Base-by-base conservation (phyloP, 495 filamentous ascomycete genomes). In the Penicillium cinerascens region DNA sequence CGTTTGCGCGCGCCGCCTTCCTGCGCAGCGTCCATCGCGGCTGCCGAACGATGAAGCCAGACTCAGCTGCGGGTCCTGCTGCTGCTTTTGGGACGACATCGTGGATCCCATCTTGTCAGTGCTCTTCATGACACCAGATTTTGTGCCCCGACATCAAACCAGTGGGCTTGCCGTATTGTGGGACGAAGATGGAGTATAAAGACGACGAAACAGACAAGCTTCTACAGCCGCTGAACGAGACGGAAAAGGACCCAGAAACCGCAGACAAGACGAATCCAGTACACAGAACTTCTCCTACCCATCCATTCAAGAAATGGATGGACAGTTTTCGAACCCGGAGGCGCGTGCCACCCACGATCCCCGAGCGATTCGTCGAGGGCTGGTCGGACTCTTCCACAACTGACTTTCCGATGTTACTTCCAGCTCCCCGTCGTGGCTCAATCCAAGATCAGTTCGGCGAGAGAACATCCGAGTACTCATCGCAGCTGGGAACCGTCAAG, bases 401-500 rank as follows among this genome's bases (percentile, higher is more conserved):
- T 11, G 66, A 73, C n/a, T 54, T 61, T 15, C 60, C 60, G 21
- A 51, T 63, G 18, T 53, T 56, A 45, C 36, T 57, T 48, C 0
- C 60, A 53, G 47, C 56, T 49, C 41, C 58, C 53, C 51, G 55
- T 42, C 52, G 68, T 44, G 61, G 43, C 36, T 37, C 41, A n/a
- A 18, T 59, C 13, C 46, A 52, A 21, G 52, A 83, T 79, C 64
- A 76, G 35, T 59, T 63, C 22, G 68, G 65, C 56, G 73, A 83
- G 55, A 81, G 82, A 17, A 79, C 78, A 2, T 91, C 88, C 3
- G 78, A 76, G 25, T 88, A 87, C 18, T 95, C 91, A 6, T 82
- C 86, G 7, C 87, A 89, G 49, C 80, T 96, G 20, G 82, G 84
- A 15, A 85, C 81, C 10, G 80, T 92, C 47, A 92, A 86, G 60